Conservation (phyloP, 805 yeast species). For the Candida silvicultrix region DNA sequence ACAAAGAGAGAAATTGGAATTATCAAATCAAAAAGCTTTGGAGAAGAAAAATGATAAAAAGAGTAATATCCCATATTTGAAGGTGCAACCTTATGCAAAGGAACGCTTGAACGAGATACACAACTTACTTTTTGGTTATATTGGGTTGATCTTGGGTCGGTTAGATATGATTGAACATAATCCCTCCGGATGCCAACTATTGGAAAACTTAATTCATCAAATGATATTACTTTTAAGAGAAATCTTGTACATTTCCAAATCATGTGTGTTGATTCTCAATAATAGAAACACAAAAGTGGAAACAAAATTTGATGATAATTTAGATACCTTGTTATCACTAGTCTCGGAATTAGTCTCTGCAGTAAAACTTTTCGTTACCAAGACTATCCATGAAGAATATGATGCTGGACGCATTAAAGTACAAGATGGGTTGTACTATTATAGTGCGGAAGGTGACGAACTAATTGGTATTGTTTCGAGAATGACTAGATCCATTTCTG, state of each 20-base stretch:
- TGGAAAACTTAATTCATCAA: conserved; percentile 65
- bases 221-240: conserved; percentile 60
- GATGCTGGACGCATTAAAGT: conserved; percentile 6
- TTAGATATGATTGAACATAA: conserved; percentile 73
- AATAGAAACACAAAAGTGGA: conserved; percentile 15
- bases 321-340: conserved; percentile 52
- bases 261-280: conserved; percentile 31
- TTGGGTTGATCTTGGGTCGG: conserved; percentile 68
- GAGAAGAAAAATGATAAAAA: neutral
- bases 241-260: conserved; percentile 51
- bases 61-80: conserved; percentile 35
- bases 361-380: conserved; percentile 56
- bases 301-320: conserved; percentile 28
- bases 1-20: conserved; percentile 19
- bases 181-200: conserved; percentile 57
- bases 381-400: conserved; percentile 38
- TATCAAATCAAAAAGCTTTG: conserved; percentile 1
- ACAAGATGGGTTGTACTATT: conserved; percentile 34
- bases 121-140: conserved; percentile 50
- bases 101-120: conserved; percentile 61
- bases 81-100: conserved; percentile 53
- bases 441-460: conserved; percentile 62
- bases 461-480: conserved; percentile 54
- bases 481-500: conserved; percentile 49
- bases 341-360: conserved; percentile 62